A percentile compares a stretch with the other conserved stretches of the same genome.
phyloP scores from a whole-genome alignment of 805 yeast species.

The Myxozyma nipponensis region DNA sequence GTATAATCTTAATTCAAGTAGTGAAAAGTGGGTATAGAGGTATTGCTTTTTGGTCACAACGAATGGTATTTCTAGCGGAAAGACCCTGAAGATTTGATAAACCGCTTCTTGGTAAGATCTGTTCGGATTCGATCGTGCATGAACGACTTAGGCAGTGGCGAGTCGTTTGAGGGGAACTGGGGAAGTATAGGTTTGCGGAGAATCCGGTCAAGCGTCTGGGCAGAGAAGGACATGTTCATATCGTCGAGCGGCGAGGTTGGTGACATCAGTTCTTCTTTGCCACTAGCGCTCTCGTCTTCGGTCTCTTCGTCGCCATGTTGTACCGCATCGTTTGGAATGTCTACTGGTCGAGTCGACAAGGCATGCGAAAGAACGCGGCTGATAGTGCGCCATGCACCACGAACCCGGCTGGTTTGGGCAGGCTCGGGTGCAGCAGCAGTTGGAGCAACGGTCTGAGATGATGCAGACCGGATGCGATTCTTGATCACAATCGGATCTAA shows the following conservation, averaged over 20 bases:
- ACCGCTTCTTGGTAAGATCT: background rate
- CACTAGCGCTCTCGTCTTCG: too few relatives aligned
- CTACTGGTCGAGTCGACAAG: background rate
- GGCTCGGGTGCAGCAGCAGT: background rate
- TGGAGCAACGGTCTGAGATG: background rate
- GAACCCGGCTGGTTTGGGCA: background rate
- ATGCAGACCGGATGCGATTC: background rate
- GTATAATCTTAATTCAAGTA: background rate
- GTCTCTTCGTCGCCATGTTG: background rate
- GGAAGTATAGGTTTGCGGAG: background rate
- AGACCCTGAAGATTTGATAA: background rate
- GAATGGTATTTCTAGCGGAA: too few relatives aligned
- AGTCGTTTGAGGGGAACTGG: too few relatives aligned
- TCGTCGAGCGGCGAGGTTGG: background rate
- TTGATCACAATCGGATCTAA: background rate
- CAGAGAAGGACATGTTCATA: background rate
- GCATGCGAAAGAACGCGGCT: background rate
- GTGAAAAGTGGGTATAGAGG: too few relatives aligned
- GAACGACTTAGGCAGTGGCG: too few relatives aligned
- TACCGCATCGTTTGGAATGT: background rate
- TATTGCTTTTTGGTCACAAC: too few relatives aligned
- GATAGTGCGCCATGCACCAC: background rate
- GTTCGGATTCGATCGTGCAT: too few relatives aligned
- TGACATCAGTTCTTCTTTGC: background rate
- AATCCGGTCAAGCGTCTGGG: background rate